Conservation (phyloP, 2,329 filamentous ascomycete genomes). For the Hypoxylon sp. region DNA sequence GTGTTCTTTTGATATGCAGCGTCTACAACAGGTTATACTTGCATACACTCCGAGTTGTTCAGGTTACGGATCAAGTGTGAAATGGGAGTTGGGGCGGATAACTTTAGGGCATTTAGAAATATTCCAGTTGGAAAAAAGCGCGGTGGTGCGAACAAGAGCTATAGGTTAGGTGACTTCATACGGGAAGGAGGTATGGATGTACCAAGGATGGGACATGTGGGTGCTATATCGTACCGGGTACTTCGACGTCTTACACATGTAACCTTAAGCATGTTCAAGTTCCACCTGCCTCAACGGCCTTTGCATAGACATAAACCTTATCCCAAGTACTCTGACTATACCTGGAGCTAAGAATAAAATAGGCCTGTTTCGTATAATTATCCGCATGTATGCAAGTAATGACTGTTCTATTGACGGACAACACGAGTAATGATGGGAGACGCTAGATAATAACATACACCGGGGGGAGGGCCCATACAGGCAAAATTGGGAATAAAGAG, state of each 20-base stretch:
- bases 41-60: background rate
- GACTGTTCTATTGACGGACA: slow-evolving; percentile 18
- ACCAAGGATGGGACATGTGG: slow-evolving; percentile 17
- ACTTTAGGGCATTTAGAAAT: background rate
- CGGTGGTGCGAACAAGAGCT: slow-evolving; percentile 15
- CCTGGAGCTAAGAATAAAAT: background rate
- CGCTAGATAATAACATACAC: slow-evolving; percentile 13
- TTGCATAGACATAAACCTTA: slow-evolving; percentile 14
- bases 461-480: slow-evolving; percentile 22
- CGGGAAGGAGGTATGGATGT: slow-evolving; percentile 13
- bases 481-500: slow-evolving; percentile 36
- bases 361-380: slow-evolving; percentile 32
- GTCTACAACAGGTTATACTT: background rate
- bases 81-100: background rate
- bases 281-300: slow-evolving; percentile 24
- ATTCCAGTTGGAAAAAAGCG: slow-evolving; percentile 11
- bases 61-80: background rate
- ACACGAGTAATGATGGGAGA: slow-evolving; percentile 31
- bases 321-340: slow-evolving; percentile 15
- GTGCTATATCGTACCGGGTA: slow-evolving; percentile 14
- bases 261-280: slow-evolving; percentile 12
- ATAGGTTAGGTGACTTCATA: slow-evolving; percentile 15
- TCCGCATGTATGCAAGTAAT: slow-evolving; percentile 22
- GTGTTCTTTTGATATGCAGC: background rate
- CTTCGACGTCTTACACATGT: slow-evolving; percentile 20